Evolutionary conservation across 83 land plant genomes (phyloP), one percentile per base, ranked within the genome.

Genomic region (Thuja plicata): DNA sequence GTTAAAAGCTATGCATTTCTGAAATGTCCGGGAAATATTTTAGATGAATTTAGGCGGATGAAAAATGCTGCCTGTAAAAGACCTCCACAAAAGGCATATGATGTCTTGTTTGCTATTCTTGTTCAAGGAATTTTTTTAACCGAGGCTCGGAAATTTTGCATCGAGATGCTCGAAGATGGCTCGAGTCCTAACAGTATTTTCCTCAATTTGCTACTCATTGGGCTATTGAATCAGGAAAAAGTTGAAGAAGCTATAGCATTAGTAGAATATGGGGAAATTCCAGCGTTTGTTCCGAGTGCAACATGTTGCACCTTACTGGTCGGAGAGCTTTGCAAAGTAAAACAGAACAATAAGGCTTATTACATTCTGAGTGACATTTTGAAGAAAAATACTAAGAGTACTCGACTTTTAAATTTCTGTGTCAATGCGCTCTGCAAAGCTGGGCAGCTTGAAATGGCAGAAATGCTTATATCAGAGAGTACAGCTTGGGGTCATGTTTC

Each of bases 401-500:
- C 93, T 38, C 89, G 60, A n/a, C 84, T 91, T n/a, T 60, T 95
- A 90, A 95, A 95, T 54, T 90, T 94, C 40, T 94, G 92, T 81
- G 88, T 95, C 37, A 77, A 92, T 43, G 90, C 94, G 3, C 84
- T 93, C 30, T 95, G 96, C 71, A 94, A 89, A 89, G 91, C 87
- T 66, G 40, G 71, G 57, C 78, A 90, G 27, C 45, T 94, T 81
- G 88, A 89, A 32, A 91, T 91, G 86, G 96, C 95, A 3, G 95
- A 95, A 89, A 86, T 86, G 0, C 90, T 91, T 60, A 41, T 95
- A 0, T 60, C 91, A 62, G 96, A 95, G 66, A 92, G 91, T 17
- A 90, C 93, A 45, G 71, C 92, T 54, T 41, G 93, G 38, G 94
- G 94, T 11, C 86, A 89, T 35, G 85, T 92, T 11, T 94, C 95